Evolutionary conservation across 805 yeast species (phyloP).

Genomic region (Tetrapisispora namnaoensis): DNA sequence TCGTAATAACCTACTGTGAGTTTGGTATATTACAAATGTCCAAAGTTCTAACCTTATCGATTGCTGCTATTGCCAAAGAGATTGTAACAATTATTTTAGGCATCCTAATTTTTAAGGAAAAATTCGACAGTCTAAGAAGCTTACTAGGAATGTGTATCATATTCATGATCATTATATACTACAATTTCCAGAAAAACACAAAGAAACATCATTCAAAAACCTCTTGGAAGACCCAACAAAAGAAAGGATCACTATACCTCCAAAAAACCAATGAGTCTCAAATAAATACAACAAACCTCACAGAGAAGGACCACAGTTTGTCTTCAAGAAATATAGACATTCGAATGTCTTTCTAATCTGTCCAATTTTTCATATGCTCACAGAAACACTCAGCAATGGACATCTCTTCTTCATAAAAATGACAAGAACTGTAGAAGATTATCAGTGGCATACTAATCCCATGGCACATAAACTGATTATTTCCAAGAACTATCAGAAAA

Average conservation of each 20-base stretch:
- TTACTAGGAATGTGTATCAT: conserved; percentile 66
- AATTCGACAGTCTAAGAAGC: conserved; percentile 50
- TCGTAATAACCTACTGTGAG: conserved; percentile 82
- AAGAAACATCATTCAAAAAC: neutral
- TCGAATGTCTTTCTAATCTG: neutral
- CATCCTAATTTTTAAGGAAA: conserved; percentile 62
- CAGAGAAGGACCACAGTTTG: neutral
- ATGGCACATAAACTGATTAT: no score
- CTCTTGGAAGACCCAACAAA: neutral
- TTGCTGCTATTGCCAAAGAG: conserved; percentile 92
- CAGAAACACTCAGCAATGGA: neutral
- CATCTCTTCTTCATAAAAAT: neutral
- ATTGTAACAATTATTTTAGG: conserved; percentile 69
- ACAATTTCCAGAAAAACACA: conserved; percentile 40
- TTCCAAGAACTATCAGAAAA: no score
- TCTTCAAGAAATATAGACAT: neutral
- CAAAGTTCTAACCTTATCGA: conserved; percentile 73
- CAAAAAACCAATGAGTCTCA: neutral
- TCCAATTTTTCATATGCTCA: no score
- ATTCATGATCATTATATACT: conserved; percentile 68
- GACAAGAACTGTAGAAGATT: no score
- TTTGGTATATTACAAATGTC: conserved; percentile 74
- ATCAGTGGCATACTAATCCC: no score
- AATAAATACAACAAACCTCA: neutral
- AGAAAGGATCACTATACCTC: neutral